A percentile compares a stretch with the other conserved stretches of the same genome.
These are phyloP conservation scores for Wickerhamomyces strasburgensis DNA, from an alignment of 805 yeast species.

Conservation along the genomic window DNA sequence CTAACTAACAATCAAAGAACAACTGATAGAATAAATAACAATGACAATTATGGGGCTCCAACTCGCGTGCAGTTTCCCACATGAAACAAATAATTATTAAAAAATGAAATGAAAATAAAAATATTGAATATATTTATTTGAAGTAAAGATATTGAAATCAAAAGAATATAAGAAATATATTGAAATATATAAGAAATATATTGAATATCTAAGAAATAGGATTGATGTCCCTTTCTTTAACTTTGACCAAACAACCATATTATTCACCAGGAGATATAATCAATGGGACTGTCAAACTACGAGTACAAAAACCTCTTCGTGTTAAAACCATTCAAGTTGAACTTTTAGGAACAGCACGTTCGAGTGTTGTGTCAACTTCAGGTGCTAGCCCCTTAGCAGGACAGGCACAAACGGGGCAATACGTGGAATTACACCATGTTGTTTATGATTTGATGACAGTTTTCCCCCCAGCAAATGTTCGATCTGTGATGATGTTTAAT, in stretches of 20 bases:
- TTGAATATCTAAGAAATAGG: no score
- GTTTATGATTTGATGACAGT: constrained; percentile 45
- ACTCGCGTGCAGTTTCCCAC: no score
- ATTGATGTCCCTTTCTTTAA: no score
- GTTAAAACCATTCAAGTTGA: constrained; percentile 46
- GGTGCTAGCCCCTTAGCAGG: constrained; percentile 4
- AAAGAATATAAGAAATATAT: no score
- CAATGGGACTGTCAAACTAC: constrained; percentile 13
- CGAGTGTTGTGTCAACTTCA: constrained; percentile 17
- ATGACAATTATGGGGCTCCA: no score
- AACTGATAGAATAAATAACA: no score
- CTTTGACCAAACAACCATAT: neutral
- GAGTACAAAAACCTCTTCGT: constrained; percentile 29
- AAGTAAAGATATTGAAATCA: no score
- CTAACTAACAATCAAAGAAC: no score
- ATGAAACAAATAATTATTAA: no score
- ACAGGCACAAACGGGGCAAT: neutral
- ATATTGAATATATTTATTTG: no score
- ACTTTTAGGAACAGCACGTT: constrained; percentile 43
- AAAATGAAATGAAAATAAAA: no score
- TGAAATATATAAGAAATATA: no score
- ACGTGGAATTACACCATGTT: constrained; percentile 33
- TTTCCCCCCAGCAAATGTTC: constrained; percentile 47
- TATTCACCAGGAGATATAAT: constrained; percentile 15
- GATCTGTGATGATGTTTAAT: constrained; percentile 34